Base-by-base conservation (phyloP, 768 basidiomycete species). In the Mycena olivaceomarginata region DNA sequence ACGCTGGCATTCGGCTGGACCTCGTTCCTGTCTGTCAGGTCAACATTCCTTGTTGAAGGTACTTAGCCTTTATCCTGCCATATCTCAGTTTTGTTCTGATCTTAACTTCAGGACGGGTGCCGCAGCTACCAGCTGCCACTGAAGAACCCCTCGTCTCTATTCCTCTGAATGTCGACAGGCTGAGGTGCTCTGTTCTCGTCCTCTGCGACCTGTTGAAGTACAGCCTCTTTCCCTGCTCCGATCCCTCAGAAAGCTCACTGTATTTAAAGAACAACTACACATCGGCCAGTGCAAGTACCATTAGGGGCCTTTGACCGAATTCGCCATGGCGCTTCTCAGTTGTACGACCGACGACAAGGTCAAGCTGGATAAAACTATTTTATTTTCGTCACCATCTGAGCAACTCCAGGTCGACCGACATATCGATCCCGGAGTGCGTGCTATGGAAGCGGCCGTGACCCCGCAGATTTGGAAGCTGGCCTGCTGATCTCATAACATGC, bases 201-300 rank as follows among this genome's bases (percentile, higher is more conserved):
- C 85, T 97, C 7, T 81, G 83, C 63, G 89, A 91, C 41, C 85
- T 96, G 37, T 80, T 96, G 46, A 87, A 86, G 94, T 94, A 83
- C 65, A n/a, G 5, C 11, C 6, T 60, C 31, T 45, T 25, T 18
- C 22, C 74, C 37, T 51, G 31, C 59, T 12, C n/a, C 16, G 31
- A 15, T 8, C 18, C 18, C 46, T 22, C 11, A 20, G 48, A 46
- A 20, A 25, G 10, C 46, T 68, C 9, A 74, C 56, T 22, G 6
- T 59, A 4, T 51, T 48, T 76, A 66, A 75, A 96, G 94, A 62
- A 86, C 92, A 15, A 83, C 88, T 3, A 87, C 88, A 2, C 87
- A 89, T 59, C 91, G 96, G 11, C 92, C 94, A 20, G 92, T 97
- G 0, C 88, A 90, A 77, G 81, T 97, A 11, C 95, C 96, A 0